Conservation (phyloP, 1,284 basidiomycete genomes). For the Pterulicium gracile region DNA sequence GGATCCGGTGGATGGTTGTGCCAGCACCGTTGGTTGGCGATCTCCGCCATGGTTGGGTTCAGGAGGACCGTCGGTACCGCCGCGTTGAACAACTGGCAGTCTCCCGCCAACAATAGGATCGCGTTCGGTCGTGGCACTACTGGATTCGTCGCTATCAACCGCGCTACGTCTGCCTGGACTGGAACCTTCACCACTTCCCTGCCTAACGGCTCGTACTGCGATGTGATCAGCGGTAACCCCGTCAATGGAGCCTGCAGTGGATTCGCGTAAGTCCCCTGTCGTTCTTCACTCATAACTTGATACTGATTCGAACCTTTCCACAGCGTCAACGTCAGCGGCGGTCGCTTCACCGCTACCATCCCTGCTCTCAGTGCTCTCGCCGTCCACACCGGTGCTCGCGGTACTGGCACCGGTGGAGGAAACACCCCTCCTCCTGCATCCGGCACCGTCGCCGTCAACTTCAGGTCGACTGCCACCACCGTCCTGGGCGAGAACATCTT, state of each 20-base stretch:
- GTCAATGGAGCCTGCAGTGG: conserved; percentile 37
- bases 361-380: conserved; percentile 45
- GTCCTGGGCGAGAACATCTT: conserved; percentile 52
- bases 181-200: conserved; percentile 44
- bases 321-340: conserved; percentile 39
- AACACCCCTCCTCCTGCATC: too few species aligned
- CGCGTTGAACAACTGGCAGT: conserved; percentile 43
- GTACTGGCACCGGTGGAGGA: conserved; percentile 10
- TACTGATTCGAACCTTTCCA: too few species aligned
- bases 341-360: conserved; percentile 41
- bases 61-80: conserved; percentile 44
- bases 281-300: conserved; percentile 1
- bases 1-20: conserved; percentile 50
- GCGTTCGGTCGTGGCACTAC: conserved; percentile 48
- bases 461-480: conserved; percentile 44
- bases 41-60: conserved; percentile 55
- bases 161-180: conserved; percentile 42
- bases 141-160: conserved; percentile 60
- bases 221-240: conserved; percentile 42
- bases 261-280: conserved; percentile 26
- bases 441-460: conserved; percentile 30
- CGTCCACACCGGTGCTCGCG: conserved; percentile 37
- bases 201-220: conserved; percentile 49
- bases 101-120: conserved; percentile 43
- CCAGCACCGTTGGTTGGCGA: conserved; percentile 50